Evolutionary conservation across 345 rosid genomes (phyloP), one percentile per base, ranked within the genome.

Genomic region (Hypericum perforatum): DNA sequence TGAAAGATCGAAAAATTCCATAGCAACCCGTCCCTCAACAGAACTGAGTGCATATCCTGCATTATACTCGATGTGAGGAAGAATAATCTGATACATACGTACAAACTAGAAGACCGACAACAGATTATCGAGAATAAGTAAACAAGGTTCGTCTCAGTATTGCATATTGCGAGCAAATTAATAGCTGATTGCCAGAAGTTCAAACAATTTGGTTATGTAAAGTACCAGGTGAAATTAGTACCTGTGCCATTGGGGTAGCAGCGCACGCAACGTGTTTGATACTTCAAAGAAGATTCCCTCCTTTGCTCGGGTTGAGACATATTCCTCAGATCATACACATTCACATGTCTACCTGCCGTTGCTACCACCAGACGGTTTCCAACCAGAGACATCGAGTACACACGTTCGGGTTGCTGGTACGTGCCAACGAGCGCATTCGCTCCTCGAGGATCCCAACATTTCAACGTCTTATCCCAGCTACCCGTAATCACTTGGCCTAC

Each of bases 11-110:
- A 91, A 91, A 58, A 85, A 87, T 64, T 87, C 98, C 98, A 91
- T 91, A n/a, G 98, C 84, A 45, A 91, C 92, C 62, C 98, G 75
- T 45, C 98, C 96, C 67, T 91, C 96, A 57, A 91, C 96, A 44
- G 94, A 91, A 70, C 96, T 91, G 52, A 91, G 89, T 37, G 98
- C 98, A 78, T 87, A 91, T 70, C 98, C 98, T 91, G 84, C 75
- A 77, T 22, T 7, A 54, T 36, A 16, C 9, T 53, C 57, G 39
- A 13, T 11, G 52, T 60, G 39, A 65, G 58, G 59, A 50, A 22
- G n/a, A n/a, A n/a, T n/a, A n/a, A n/a, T n/a, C n/a, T n/a, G n/a
- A n/a, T n/a, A n/a, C n/a, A n/a, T n/a, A n/a, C n/a, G n/a, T n/a
- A n/a, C n/a, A n/a, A n/a, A n/a, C n/a, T n/a, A n/a, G n/a, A n/a